These are phyloP conservation scores for Phytopythium oedochilum DNA, from an alignment of 352 stramenopile genomes.

Conservation along the genomic window DNA sequence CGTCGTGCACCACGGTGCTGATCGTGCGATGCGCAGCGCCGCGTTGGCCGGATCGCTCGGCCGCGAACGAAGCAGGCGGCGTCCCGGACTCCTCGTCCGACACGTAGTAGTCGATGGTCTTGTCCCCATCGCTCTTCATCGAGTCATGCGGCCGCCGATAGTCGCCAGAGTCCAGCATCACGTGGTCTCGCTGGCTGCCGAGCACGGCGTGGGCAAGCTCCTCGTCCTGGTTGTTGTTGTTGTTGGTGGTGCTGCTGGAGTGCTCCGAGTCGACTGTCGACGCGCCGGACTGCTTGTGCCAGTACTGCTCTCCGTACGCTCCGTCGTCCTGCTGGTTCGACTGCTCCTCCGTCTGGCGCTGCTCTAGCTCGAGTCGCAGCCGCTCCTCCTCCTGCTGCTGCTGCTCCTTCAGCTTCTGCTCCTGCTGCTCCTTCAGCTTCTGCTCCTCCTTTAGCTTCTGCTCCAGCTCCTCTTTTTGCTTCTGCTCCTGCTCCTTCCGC, in stretches of 20 bases:
- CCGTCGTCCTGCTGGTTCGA: slow-evolving; percentile 1
- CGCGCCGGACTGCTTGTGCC: background rate
- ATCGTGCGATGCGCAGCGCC: slow-evolving; percentile 8
- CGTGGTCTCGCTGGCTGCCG: background rate
- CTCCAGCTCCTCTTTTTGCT: background rate
- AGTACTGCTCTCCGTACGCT: slow-evolving; percentile 5
- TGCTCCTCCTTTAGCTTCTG: slow-evolving; percentile 6
- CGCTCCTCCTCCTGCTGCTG: slow-evolving; percentile 7
- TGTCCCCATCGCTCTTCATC: background rate
- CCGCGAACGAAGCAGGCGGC: background rate
- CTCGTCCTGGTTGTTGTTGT: slow-evolving; percentile 5
- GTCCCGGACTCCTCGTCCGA: slow-evolving; percentile 5
- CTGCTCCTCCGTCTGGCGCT: slow-evolving; percentile 2
- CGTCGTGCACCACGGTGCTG: slow-evolving; percentile 25
- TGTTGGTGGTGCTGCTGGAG: no score
- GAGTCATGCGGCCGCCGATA: background rate
- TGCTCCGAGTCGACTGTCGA: background rate
- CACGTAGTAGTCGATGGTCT: slow-evolving; percentile 1
- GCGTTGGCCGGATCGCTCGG: background rate
- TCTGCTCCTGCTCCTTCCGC: background rate
- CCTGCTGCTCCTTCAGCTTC: slow-evolving; percentile 2
- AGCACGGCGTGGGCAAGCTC: slow-evolving; percentile 8
- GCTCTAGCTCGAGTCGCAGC: slow-evolving; percentile 10
- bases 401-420: slow-evolving; percentile 11
- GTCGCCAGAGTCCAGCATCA: background rate